Evolutionary conservation across 202 grass and related monocot genomes (phyloP).

Genomic region (Zoysia matrella): DNA sequence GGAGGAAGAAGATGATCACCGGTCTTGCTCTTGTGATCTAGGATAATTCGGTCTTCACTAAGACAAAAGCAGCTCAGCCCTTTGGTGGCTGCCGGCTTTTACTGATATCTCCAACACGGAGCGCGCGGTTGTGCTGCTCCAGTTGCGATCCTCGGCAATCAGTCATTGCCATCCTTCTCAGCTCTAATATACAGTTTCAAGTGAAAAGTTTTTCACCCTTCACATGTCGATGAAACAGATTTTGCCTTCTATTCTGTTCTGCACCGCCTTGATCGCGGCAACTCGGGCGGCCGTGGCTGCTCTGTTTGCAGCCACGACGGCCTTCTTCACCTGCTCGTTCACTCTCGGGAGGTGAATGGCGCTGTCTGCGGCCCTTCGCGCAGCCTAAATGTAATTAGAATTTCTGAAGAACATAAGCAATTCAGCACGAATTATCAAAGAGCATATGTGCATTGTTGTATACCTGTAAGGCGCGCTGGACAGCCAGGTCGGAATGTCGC

Average conservation of each 20-base stretch:
- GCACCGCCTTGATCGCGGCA: too few relatives aligned
- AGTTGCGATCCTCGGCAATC: too few relatives aligned
- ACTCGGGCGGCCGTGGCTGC: too few relatives aligned
- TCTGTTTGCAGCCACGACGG: conserved; percentile 21
- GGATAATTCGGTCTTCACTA: background rate
- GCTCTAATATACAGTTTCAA: too few relatives aligned
- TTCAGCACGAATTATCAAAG: background rate
- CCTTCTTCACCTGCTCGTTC: conserved; percentile 68
- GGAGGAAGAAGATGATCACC: too few relatives aligned
- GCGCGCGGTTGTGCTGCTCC: conserved; percentile 43
- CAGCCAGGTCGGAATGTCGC: conserved; percentile 42
- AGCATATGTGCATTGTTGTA: background rate
- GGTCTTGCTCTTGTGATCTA: too few relatives aligned
- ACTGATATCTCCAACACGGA: conserved; percentile 60
- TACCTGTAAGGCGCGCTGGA: conserved; percentile 72
- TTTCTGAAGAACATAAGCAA: conserved; percentile 21
- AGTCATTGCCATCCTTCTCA: too few relatives aligned
- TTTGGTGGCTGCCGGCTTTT: conserved; percentile 45
- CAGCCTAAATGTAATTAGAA: conserved; percentile 62
- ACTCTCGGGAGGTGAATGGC: conserved; percentile 60
- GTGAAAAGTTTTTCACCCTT: too few relatives aligned
- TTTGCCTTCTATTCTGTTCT: too few relatives aligned
- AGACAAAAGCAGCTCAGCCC: conserved; percentile 41
- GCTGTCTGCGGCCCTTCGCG: conserved; percentile 62
- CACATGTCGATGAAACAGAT: too few relatives aligned